Conservation (phyloP, 768 basidiomycete genomes). For the Macrolepiota fuliginosa region DNA sequence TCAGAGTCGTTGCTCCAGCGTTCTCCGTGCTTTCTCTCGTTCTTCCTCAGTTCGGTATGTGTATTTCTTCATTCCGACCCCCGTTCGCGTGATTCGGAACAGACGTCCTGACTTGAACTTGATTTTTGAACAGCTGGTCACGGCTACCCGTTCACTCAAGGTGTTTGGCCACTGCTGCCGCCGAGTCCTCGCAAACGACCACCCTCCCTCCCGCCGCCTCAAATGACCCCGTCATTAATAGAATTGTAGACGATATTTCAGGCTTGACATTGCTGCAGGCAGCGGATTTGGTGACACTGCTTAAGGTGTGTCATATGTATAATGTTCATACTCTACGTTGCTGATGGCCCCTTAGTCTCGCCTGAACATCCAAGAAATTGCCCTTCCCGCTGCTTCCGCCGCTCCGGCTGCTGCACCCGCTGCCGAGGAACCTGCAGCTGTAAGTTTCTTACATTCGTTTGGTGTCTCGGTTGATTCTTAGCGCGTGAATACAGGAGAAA, state of each 20-base stretch:
- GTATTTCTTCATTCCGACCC: neutral
- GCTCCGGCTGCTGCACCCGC: constrained; percentile 56
- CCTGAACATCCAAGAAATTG: constrained; percentile 96
- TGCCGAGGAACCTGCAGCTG: constrained; percentile 67
- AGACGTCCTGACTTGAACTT: constrained; percentile 11
- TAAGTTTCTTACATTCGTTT: constrained; percentile 29
- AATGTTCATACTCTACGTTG: neutral
- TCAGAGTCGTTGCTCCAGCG: constrained; percentile 43
- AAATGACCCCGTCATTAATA: constrained; percentile 65
- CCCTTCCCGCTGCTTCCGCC: constrained; percentile 77
- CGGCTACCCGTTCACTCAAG: constrained; percentile 40
- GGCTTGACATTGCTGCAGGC: constrained; percentile 88
- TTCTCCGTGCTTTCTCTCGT: constrained; percentile 42
- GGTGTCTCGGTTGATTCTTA: neutral
- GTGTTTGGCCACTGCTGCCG: constrained; percentile 57
- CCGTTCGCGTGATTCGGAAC: constrained; percentile 4
- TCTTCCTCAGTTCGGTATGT: constrained; percentile 36
- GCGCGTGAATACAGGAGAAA: constrained; percentile 60
- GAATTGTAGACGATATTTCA: constrained; percentile 93
- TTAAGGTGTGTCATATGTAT: constrained; percentile 63
- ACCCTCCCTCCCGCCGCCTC: constrained; percentile 42
- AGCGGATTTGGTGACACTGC: constrained; percentile 85
- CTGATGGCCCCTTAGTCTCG: constrained; percentile 55
- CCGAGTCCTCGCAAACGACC: constrained; percentile 37
- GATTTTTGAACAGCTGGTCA: constrained; percentile 29